Percentiles rank a stretch among this genome's conserved stretches.
phyloP scores from a whole-genome alignment of 306 rosid genomes.

The Comarum palustre region DNA sequence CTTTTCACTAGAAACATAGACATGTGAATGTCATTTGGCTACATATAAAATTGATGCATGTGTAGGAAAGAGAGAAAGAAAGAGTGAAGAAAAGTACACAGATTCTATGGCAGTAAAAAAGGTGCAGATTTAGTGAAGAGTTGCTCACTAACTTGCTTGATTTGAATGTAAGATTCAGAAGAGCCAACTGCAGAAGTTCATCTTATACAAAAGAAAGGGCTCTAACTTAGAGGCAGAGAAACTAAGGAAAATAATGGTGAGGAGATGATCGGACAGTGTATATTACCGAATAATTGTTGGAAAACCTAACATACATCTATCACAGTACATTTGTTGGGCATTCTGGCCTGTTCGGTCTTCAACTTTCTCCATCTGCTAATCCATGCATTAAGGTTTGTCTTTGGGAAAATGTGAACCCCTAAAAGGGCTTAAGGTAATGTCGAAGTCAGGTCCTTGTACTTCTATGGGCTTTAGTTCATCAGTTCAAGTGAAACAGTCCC shows the following conservation, averaged over 20 bases:
- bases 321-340: not conserved
- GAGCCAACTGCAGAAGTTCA: not conserved
- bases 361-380: not conserved
- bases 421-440: not conserved
- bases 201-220: not conserved
- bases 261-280: no score
- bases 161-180: slow-evolving; percentile 11
- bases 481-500: not conserved
- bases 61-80: slow-evolving; percentile 59
- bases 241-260: no score
- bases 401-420: not conserved
- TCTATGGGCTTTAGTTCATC: not conserved
- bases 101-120: slow-evolving; percentile 28
- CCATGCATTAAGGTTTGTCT: not conserved
- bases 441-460: not conserved
- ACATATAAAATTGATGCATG: slow-evolving; percentile 47
- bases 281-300: no score
- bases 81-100: slow-evolving; percentile 6
- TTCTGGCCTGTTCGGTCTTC: not conserved
- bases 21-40: slow-evolving; percentile 88
- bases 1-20: slow-evolving; percentile 61
- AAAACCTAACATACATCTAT: no score
- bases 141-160: not conserved
- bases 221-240: not conserved
- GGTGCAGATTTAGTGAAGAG: slow-evolving; percentile 26